These are phyloP conservation scores for Dioszegia aurantiaca DNA, from an alignment of 768 basidiomycete species.

Conservation along the genomic window DNA sequence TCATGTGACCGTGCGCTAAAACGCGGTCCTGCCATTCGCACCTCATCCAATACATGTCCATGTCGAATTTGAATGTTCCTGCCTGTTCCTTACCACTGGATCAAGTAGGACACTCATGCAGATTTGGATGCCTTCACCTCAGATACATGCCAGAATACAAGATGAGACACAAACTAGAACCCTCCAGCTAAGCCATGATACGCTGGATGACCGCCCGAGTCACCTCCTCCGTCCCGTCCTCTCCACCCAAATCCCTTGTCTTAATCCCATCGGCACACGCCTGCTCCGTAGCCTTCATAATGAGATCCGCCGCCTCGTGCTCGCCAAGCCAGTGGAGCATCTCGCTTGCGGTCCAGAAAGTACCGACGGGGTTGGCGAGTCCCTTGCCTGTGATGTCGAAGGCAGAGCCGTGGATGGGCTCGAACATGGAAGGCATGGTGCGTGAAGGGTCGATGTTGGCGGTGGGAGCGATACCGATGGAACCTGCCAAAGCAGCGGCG, in stretches of 20 bases:
- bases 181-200: slow-evolving; percentile 16
- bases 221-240: slow-evolving; percentile 23
- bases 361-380: slow-evolving; percentile 61
- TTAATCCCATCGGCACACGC: slow-evolving; percentile 27
- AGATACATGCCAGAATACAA: too few relatives aligned
- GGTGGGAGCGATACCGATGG: slow-evolving; percentile 48
- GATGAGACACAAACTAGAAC: too few relatives aligned
- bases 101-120: too few relatives aligned
- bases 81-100: too few relatives aligned
- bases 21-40: too few relatives aligned
- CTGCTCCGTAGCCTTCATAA: slow-evolving; percentile 27
- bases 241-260: slow-evolving; percentile 34
- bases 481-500: slow-evolving; percentile 58
- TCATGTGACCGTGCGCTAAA: too few relatives aligned
- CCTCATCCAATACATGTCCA: too few relatives aligned
- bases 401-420: slow-evolving; percentile 62
- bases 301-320: slow-evolving; percentile 48
- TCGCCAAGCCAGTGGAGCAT: slow-evolving; percentile 58
- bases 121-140: too few relatives aligned
- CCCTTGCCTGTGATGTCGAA: slow-evolving; percentile 62
- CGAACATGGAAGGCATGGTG: slow-evolving; percentile 58
- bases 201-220: slow-evolving; percentile 26
- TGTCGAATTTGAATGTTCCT: too few relatives aligned
- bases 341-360: slow-evolving; percentile 60
- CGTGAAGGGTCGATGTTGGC: slow-evolving; percentile 55